These are phyloP conservation scores for Aspergillus conjunctus DNA, from an alignment of 495 filamentous ascomycete species.

Conservation along the genomic window DNA sequence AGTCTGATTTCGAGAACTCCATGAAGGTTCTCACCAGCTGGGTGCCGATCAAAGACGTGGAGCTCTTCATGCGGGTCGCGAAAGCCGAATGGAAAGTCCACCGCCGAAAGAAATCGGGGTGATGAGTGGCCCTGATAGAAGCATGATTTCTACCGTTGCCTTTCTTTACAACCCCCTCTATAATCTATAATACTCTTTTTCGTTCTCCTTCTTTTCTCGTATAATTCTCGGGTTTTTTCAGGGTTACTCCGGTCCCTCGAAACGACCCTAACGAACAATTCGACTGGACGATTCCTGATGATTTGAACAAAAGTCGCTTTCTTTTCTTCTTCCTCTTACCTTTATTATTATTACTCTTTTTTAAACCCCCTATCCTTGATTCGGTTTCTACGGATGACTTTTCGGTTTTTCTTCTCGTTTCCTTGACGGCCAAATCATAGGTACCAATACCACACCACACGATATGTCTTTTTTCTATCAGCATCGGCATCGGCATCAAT, in stretches of 20 bases:
- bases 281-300: slow-evolving; percentile 22
- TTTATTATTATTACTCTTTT: slow-evolving; percentile 1
- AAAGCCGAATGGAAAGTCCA: slow-evolving; percentile 86
- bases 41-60: slow-evolving; percentile 94
- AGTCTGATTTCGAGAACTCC: slow-evolving; percentile 93
- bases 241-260: neutral
- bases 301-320: slow-evolving; percentile 22
- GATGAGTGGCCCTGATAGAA: slow-evolving; percentile 15
- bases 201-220: neutral
- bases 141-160: neutral
- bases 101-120: slow-evolving; percentile 48
- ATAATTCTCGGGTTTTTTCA: neutral
- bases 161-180: neutral
- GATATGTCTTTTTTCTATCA: neutral
- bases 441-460: no score
- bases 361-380: neutral
- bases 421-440: no score
- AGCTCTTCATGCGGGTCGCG: slow-evolving; percentile 92
- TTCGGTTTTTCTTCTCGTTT: neutral
- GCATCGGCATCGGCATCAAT: neutral
- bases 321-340: neutral
- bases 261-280: slow-evolving; percentile 16
- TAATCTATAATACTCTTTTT: neutral
- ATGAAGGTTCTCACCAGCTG: slow-evolving; percentile 98
- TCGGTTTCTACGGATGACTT: neutral